Evolutionary conservation across 129 eudicot genomes (phyloP).

Genomic region (Lactuca saligna): DNA sequence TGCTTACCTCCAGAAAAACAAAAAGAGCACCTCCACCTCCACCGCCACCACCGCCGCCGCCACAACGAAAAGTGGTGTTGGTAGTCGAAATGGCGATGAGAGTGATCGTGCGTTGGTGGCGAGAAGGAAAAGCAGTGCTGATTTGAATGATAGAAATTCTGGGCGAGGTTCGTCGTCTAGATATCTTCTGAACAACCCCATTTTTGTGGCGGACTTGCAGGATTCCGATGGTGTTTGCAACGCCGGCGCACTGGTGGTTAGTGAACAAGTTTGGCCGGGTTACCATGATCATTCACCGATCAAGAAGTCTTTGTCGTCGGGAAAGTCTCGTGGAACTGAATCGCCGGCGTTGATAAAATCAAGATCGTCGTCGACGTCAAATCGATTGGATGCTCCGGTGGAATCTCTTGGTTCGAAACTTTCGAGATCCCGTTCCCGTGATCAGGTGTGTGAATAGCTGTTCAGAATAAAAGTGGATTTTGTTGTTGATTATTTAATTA

Average conservation of each 20-base stretch:
- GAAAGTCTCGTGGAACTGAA: conserved; percentile 13
- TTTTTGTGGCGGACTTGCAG: conserved; percentile 16
- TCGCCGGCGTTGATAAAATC: conserved; percentile 29
- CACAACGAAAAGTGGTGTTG: neutral
- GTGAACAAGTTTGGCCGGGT: conserved; percentile 30
- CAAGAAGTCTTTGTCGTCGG: conserved; percentile 28
- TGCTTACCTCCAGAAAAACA: conserved; percentile 25
- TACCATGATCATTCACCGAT: conserved; percentile 9
- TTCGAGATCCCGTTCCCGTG: conserved; percentile 27
- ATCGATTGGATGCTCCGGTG: conserved; percentile 9
- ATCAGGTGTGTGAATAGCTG: conserved; percentile 33
- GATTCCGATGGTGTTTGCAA: conserved; percentile 14
- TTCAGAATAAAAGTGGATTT: neutral
- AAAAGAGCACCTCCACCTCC: conserved; percentile 32
- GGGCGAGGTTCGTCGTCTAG: conserved; percentile 30
- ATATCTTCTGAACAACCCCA: conserved; percentile 25
- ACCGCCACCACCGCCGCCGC: neutral
- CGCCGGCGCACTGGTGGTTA: conserved; percentile 32
- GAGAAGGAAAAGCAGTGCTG: conserved; percentile 35
- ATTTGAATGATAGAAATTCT: conserved; percentile 8
- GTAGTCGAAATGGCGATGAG: neutral
- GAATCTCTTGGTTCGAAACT: conserved; percentile 27
- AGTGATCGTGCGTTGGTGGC: neutral
- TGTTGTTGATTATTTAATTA: neutral
- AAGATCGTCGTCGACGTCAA: conserved; percentile 27